These are phyloP conservation scores for Lactifluus hygrophoroides DNA, from an alignment of 768 basidiomycete genomes.

Conservation along the genomic window DNA sequence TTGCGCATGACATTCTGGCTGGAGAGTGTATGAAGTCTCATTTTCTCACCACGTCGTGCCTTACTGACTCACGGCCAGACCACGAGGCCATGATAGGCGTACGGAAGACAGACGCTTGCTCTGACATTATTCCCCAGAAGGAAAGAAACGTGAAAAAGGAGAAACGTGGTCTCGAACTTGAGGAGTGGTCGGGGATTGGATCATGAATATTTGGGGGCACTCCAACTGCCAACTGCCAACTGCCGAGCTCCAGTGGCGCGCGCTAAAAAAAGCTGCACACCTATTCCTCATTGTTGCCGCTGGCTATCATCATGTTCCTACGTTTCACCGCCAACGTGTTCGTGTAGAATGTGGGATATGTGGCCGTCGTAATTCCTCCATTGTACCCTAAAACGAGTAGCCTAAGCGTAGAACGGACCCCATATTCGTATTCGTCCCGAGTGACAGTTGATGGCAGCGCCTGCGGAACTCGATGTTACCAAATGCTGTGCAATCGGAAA, in stretches of 20 bases:
- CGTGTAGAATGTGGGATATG: background rate
- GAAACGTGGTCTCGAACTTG: constrained; percentile 19
- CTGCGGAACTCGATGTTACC: background rate
- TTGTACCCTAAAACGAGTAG: no score
- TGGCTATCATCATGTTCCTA: background rate
- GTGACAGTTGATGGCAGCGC: background rate
- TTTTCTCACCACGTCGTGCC: constrained; percentile 1
- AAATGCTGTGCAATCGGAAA: constrained; percentile 13
- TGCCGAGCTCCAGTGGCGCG: background rate
- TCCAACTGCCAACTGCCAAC: background rate
- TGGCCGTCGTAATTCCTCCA: no score
- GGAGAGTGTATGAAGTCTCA: constrained; percentile 49
- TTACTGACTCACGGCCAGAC: constrained; percentile 31
- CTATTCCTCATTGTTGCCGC: background rate
- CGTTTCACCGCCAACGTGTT: background rate
- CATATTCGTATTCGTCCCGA: background rate
- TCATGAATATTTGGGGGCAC: background rate
- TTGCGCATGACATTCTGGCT: constrained; percentile 75
- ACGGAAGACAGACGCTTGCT: constrained; percentile 49
- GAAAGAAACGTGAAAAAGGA: constrained; percentile 33
- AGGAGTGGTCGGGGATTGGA: constrained; percentile 36
- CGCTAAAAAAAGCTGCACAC: no score
- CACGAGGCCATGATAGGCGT: constrained; percentile 66
- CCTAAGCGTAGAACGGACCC: background rate
- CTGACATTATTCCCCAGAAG: constrained; percentile 34